phyloP scores from a whole-genome alignment of 768 basidiomycete genomes.

The Boletales sp. region DNA sequence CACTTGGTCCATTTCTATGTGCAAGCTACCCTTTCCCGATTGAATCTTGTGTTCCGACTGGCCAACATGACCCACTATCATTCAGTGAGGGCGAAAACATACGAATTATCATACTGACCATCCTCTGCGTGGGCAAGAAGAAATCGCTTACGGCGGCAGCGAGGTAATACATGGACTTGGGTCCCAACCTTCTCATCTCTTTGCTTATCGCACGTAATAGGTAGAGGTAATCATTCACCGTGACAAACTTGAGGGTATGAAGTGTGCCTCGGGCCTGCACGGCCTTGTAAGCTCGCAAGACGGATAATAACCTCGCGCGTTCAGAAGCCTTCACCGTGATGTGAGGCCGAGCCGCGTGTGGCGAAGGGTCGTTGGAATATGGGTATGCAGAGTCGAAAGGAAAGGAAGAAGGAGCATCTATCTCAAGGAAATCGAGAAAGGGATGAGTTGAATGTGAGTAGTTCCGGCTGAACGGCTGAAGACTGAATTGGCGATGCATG shows the following conservation, averaged over 20 bases:
- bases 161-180: slow-evolving; percentile 88
- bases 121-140: slow-evolving; percentile 85
- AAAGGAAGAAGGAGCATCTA: slow-evolving; percentile 36
- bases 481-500: slow-evolving; percentile 96
- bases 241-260: slow-evolving; percentile 86
- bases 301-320: slow-evolving; percentile 60
- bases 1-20: slow-evolving; percentile 98
- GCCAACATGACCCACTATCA: not conserved
- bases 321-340: slow-evolving; percentile 70
- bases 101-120: slow-evolving; percentile 53
- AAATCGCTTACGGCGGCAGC: slow-evolving; percentile 99
- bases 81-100: not conserved
- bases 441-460: slow-evolving; percentile 98
- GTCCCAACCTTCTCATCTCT: slow-evolving; percentile 65
- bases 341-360: slow-evolving; percentile 31
- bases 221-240: slow-evolving; percentile 96
- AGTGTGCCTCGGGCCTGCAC: slow-evolving; percentile 73
- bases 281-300: slow-evolving; percentile 76
- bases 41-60: slow-evolving; percentile 99
- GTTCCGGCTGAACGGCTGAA: slow-evolving; percentile 95
- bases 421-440: slow-evolving; percentile 91
- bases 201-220: slow-evolving; percentile 78
- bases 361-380: slow-evolving; percentile 29
- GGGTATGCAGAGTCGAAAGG: slow-evolving; percentile 17
- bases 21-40: slow-evolving; percentile 88